Evolutionary conservation across 108 stramenopile genomes (phyloP), one percentile per base, ranked within the genome.

Genomic region (Nitzschia putrida): DNA sequence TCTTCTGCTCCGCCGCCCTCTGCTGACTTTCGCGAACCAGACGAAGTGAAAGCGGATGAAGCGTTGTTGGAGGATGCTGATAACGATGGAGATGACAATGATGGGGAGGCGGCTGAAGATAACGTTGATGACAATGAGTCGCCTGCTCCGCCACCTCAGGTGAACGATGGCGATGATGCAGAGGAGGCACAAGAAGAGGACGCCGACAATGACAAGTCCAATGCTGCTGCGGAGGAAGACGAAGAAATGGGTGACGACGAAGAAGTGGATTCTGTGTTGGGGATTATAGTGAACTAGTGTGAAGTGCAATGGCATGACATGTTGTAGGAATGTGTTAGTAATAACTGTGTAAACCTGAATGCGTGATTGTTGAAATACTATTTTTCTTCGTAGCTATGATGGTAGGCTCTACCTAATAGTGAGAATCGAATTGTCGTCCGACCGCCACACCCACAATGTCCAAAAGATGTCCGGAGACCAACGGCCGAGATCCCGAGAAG

Each of bases 211-310:
- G 29, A 34, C 29, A 34, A 34, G 29, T 34, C 29, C 29, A 34
- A 34, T 34, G 29, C 29, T 34, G 29, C 29, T 34, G 4, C 29
- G 4, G 29, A 34, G 3, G 3, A 34, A 34, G 29, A 34, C 29
- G 29, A 34, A 34, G 29, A 34, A 49, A 16, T 49, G 47, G 47
- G n/a, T 18, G 47, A 49, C 18, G 47, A 49, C 6, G 47, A 49
- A 49, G 47, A 49, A 49, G 47, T 18, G 47, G 47, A 49, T 49
- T 49, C 47, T 1, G 18, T 49, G n/a, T 49, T 49, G 47, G 47
- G 47, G 47, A 49, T 49, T 49, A 49, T 49, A 18, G 47, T 49
- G 14, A 49, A 49, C 6, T 49, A 49, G 47, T 16, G 29, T 34
- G 29, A 34, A 34, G 29, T 34, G 29, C 29, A 34, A 34, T 34